These are phyloP conservation scores for Cucurbita moschata DNA, from an alignment of 306 rosid genomes.

Conservation along the genomic window DNA sequence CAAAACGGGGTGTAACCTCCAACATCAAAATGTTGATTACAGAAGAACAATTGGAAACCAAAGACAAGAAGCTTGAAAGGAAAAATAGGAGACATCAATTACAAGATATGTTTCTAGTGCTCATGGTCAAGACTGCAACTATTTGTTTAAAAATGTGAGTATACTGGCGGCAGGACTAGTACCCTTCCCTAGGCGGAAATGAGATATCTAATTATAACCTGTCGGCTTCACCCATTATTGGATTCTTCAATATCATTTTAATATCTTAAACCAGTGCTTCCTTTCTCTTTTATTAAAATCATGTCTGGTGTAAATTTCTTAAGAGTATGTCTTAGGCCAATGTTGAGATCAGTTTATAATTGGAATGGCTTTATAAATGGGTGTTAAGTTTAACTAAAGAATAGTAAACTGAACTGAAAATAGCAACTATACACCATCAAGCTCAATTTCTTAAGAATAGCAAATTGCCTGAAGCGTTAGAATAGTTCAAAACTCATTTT, in stretches of 20 bases:
- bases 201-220: slow-evolving; percentile 5
- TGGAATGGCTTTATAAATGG: background rate
- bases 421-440: background rate
- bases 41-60: background rate
- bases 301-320: background rate
- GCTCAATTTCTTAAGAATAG: background rate
- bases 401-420: background rate
- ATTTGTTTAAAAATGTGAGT: slow-evolving; percentile 48
- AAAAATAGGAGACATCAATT: background rate
- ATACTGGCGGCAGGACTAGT: slow-evolving; percentile 33
- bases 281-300: background rate
- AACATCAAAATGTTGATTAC: background rate
- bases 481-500: background rate
- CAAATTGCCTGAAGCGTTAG: background rate
- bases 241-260: slow-evolving; percentile 4
- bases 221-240: slow-evolving; percentile 4
- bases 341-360: background rate
- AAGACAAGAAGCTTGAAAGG: background rate
- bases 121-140: slow-evolving; percentile 48
- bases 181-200: slow-evolving; percentile 51
- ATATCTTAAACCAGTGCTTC: background rate
- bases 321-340: background rate
- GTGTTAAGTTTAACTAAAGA: background rate
- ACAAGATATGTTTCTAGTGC: slow-evolving; percentile 27
- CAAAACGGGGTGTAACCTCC: background rate